phyloP scores from a whole-genome alignment of 139 green algal species.

The Diplosphaera chodatii region DNA sequence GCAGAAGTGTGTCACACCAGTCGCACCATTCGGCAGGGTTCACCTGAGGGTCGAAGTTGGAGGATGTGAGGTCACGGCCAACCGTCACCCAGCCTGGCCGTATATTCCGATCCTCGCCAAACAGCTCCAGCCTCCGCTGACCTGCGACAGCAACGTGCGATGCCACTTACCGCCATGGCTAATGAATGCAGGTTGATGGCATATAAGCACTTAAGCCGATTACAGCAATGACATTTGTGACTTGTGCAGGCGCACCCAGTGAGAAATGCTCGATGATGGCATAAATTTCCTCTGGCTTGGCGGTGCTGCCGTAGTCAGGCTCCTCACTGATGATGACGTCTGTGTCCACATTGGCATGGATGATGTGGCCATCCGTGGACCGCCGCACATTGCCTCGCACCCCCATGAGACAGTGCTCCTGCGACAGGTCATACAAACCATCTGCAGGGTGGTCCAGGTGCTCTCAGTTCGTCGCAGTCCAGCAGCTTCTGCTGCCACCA shows the following conservation, averaged over 20 bases:
- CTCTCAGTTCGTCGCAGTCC: too few relatives aligned
- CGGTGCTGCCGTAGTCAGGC: conserved; percentile 52
- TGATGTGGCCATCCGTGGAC: conserved; percentile 60
- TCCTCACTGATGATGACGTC: conserved; percentile 76
- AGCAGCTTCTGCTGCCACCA: too few relatives aligned
- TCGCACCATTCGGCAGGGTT: too few relatives aligned
- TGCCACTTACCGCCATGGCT: too few relatives aligned
- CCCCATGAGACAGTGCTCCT: conserved; percentile 86
- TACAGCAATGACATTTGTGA: too few relatives aligned
- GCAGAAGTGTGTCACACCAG: too few relatives aligned
- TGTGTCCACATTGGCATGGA: conserved; percentile 79
- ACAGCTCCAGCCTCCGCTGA: conserved; percentile 68
- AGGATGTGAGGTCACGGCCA: conserved; percentile 52
- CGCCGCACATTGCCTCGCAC: conserved; percentile 66
- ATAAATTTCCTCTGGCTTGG: conserved; percentile 81
- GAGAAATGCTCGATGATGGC: conserved; percentile 75
- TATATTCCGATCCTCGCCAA: conserved; percentile 85
- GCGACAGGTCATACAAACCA: too few relatives aligned
- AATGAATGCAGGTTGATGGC: too few relatives aligned
- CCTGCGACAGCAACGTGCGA: too few relatives aligned
- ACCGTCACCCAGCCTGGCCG: conserved; percentile 76
- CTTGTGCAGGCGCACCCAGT: not conserved
- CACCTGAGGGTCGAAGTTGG: conserved; percentile 64
- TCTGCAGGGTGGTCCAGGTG: too few relatives aligned
- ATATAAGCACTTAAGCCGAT: not conserved